Conservation (phyloP, 1,139 yeast genomes). For the Lodderomyces pseudojiufengensis region DNA sequence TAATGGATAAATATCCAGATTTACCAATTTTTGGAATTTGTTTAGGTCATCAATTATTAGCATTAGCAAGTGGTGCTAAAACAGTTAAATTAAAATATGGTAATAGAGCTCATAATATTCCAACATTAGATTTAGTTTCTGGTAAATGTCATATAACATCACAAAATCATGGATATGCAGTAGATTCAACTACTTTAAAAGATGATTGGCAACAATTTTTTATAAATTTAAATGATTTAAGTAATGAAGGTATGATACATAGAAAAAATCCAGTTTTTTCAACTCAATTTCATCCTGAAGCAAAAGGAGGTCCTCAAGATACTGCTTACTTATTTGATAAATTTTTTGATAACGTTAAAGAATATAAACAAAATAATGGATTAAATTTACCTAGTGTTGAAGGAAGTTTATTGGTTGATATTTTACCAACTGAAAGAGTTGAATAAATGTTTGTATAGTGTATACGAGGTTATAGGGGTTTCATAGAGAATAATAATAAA, state of each 20-base stretch:
- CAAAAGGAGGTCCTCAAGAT: constrained; percentile 97
- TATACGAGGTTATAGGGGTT: too few species aligned
- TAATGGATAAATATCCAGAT: constrained; percentile 59
- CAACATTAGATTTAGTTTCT: constrained; percentile 83
- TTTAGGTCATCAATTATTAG: constrained; percentile 92
- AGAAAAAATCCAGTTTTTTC: constrained; percentile 83
- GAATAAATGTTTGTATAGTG: too few species aligned
- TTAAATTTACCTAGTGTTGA: constrained; percentile 43
- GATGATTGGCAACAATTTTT: constrained; percentile 81
- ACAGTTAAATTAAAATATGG: constrained; percentile 94
- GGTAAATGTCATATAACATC: constrained; percentile 97
- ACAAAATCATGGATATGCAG: constrained; percentile 98
- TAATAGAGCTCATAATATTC: constrained; percentile 97
- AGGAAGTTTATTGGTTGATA: constrained; percentile 66
- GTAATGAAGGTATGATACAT: constrained; percentile 97
- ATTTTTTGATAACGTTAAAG: constrained; percentile 68
- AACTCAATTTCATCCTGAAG: constrained; percentile 98
- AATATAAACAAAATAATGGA: constrained; percentile 47
- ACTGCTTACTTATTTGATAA: constrained; percentile 87
- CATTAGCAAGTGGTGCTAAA: constrained; percentile 91
- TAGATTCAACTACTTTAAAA: constrained; percentile 74
- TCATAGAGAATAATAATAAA: too few species aligned
- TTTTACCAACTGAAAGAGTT: constrained; percentile 84
- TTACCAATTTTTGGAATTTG: constrained; percentile 97
- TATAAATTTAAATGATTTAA: constrained; percentile 88